Base-by-base conservation (phyloP, 2,329 filamentous ascomycete genomes). In the Aspergillus pseudonomiae region DNA sequence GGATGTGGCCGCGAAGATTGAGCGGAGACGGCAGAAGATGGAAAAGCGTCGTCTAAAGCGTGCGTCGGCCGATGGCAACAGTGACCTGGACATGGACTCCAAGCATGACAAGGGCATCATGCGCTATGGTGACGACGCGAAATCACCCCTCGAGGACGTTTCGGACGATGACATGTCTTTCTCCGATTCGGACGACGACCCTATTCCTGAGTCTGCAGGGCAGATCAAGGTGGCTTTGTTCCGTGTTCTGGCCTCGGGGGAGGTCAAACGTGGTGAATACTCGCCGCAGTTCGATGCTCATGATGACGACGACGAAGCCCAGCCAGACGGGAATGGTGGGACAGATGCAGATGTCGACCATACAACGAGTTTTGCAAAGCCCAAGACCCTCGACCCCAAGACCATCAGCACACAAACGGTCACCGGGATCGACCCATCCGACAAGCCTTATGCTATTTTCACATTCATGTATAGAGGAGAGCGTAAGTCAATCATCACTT, bases 191-290 rank as follows among this genome's bases (percentile, higher is more conserved):
- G 92, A 94, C 70, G 93, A 97, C 77, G 92, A 94, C 70, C 92
- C 92, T 1, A 84, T 88, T 63, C 93, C 94, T 14, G 95, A 98
- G 82, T 93, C 95, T 12, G 91, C 95, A 6, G 95, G 95, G 11
- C 95, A 99, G 80, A 99, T 99, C 82, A 98, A 98, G 80, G 93
- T 99, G 21, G 93, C 94, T 66, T 89, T 99, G 81, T 98, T 97
- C 79, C 89, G 95, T 32, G 95, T 99, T 10, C 84, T 98, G 53
- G 95, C 95, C 2, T 97, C 93, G 7, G 95, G 95, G 16, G 95
- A 98, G 78, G 96, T 99, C 75, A 98, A 97, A 81, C 92, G 94
- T 75, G 95, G 95, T 67, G 95, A 99, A 79, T 99, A 98, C 78
- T 97, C 94, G 1, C 95, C 95, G 14, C 95, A 98, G 74, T 98